These are phyloP conservation scores for Ligustrum vulgare DNA, from an alignment of 257 asterid genomes.

Conservation along the genomic window DNA sequence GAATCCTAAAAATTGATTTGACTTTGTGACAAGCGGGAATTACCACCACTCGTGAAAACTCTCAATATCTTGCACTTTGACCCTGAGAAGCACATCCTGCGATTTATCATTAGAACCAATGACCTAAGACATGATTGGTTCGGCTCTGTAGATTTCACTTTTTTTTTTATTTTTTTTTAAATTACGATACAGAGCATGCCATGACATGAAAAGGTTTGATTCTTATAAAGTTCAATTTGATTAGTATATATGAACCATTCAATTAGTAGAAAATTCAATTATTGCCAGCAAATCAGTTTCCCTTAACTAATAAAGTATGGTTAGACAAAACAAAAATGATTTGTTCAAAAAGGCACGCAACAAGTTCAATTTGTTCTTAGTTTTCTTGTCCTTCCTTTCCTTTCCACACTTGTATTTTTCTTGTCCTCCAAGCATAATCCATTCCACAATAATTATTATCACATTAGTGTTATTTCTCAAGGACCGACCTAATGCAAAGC, in stretches of 20 bases:
- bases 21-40: too few species aligned
- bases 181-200: neutral
- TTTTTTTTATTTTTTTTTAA: too few species aligned
- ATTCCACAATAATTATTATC: neutral
- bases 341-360: slow-evolving; percentile 10
- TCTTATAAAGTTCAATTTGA: slow-evolving; percentile 15
- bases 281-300: slow-evolving; percentile 37
- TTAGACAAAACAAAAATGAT: slow-evolving; percentile 20
- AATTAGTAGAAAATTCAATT: slow-evolving; percentile 28
- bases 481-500: neutral
- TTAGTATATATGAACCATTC: slow-evolving; percentile 29
- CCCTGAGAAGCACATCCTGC: too few species aligned
- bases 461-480: neutral
- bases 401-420: too few species aligned
- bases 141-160: too few species aligned
- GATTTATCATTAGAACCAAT: too few species aligned
- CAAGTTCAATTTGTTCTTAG: neutral
- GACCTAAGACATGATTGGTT: too few species aligned
- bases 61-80: too few species aligned
- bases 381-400: neutral
- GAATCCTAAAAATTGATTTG: too few species aligned
- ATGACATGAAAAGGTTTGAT: slow-evolving; percentile 13
- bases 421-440: neutral
- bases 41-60: too few species aligned
- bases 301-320: slow-evolving; percentile 28